These are phyloP conservation scores for Carallia brachiata DNA, from an alignment of 345 rosid species.

Conservation along the genomic window DNA sequence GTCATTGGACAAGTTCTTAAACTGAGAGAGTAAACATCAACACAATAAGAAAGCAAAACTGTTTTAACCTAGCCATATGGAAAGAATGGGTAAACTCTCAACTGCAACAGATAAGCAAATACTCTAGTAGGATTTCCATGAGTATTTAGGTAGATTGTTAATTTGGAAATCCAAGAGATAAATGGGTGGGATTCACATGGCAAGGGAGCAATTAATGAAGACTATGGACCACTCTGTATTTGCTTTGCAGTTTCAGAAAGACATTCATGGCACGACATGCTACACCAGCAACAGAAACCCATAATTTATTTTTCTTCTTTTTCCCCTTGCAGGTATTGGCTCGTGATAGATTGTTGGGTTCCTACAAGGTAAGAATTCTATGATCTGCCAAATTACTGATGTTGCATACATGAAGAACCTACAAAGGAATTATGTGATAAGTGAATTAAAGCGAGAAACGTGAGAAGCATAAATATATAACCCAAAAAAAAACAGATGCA, in stretches of 20 bases:
- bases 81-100: background rate
- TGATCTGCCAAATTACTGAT: background rate
- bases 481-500: background rate
- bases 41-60: background rate
- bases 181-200: background rate
- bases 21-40: background rate
- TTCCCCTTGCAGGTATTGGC: slow-evolving; percentile 67
- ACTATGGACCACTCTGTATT: background rate
- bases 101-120: background rate
- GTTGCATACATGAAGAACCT: background rate
- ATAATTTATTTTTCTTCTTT: background rate
- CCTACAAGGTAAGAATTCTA: slow-evolving; percentile 67
- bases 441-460: background rate
- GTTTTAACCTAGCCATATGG: background rate
- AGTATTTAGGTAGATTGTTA: background rate
- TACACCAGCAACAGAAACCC: background rate
- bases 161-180: background rate
- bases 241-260: background rate
- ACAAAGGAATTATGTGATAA: background rate
- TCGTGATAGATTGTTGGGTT: slow-evolving; percentile 86
- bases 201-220: background rate
- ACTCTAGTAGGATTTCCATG: background rate
- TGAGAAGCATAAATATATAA: background rate
- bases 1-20: no score
- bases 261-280: background rate